A percentile compares a stretch with the other conserved stretches of the same genome.
phyloP scores from a whole-genome alignment of 2,329 filamentous ascomycete species.

The Trichoderma lentiforme region DNA sequence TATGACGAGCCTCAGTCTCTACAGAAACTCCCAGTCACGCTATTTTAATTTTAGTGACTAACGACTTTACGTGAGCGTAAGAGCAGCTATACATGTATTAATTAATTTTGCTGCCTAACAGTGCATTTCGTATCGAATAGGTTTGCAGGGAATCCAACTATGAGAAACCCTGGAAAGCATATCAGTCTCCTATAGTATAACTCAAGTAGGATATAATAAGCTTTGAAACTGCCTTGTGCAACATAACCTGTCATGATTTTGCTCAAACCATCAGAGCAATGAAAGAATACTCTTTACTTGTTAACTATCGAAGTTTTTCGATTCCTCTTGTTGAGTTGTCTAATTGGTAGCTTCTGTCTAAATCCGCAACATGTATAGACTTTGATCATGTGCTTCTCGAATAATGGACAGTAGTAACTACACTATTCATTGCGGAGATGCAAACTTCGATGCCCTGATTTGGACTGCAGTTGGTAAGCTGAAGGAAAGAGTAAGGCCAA shows the following conservation, averaged over 20 bases:
- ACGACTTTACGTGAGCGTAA: neutral
- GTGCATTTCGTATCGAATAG: neutral
- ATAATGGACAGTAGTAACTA: neutral
- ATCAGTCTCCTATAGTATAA: neutral
- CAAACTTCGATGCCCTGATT: neutral
- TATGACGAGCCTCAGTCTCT: neutral
- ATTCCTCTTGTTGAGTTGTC: neutral
- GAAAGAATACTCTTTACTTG: neutral
- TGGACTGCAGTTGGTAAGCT: neutral
- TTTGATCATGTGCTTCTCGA: neutral
- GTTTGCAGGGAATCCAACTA: neutral
- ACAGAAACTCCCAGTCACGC: neutral
- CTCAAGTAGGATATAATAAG: neutral
- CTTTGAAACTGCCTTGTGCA: neutral
- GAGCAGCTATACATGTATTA: neutral
- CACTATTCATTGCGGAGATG: neutral
- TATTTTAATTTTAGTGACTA: neutral
- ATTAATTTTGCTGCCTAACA: neutral
- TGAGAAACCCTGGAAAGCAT: neutral
- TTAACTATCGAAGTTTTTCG: neutral
- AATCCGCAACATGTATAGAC: neutral
- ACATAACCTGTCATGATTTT: neutral
- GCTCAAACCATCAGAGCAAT: neutral
- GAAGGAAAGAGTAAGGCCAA: neutral
- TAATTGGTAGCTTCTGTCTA: neutral